Evolutionary conservation across 768 basidiomycete genomes (phyloP).

Genomic region (Tylopilus felleus): DNA sequence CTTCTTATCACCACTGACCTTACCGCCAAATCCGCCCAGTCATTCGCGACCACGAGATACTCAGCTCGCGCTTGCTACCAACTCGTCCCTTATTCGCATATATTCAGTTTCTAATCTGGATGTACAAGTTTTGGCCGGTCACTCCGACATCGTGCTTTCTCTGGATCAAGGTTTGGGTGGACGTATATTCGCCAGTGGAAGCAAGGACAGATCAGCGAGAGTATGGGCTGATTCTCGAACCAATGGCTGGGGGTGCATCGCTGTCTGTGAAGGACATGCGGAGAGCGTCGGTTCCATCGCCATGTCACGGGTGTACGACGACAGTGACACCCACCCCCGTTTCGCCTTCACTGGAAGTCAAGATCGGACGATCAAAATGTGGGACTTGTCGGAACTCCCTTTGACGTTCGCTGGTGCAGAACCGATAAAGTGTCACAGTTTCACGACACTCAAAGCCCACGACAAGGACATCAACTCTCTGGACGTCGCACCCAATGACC

Average conservation of each 20-base stretch:
- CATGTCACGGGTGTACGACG: slow-evolving; percentile 51
- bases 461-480: slow-evolving; percentile 99
- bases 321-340: slow-evolving; percentile 32
- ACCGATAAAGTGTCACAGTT: slow-evolving; percentile 58
- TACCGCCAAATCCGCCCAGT: slow-evolving; percentile 19
- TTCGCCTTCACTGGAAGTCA: slow-evolving; percentile 96
- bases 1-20: slow-evolving; percentile 57
- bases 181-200: slow-evolving; percentile 78
- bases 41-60: slow-evolving; percentile 44
- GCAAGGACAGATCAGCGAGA: slow-evolving; percentile 87
- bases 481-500: slow-evolving; percentile 88
- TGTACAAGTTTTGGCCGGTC: slow-evolving; percentile 82
- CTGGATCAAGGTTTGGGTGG: slow-evolving; percentile 70
- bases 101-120: slow-evolving; percentile 78
- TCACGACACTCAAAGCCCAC: slow-evolving; percentile 87
- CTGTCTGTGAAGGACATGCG: slow-evolving; percentile 88
- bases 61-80: slow-evolving; percentile 92
- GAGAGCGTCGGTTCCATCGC: slow-evolving; percentile 91
- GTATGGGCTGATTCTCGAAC: slow-evolving; percentile 59
- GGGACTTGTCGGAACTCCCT: slow-evolving; percentile 73
- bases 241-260: slow-evolving; percentile 61
- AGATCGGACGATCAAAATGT: slow-evolving; percentile 97
- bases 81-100: slow-evolving; percentile 90
- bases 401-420: slow-evolving; percentile 28
- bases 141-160: slow-evolving; percentile 87